Evolutionary conservation across 768 basidiomycete genomes (phyloP).

Genomic region (Leccinellum albellum): DNA sequence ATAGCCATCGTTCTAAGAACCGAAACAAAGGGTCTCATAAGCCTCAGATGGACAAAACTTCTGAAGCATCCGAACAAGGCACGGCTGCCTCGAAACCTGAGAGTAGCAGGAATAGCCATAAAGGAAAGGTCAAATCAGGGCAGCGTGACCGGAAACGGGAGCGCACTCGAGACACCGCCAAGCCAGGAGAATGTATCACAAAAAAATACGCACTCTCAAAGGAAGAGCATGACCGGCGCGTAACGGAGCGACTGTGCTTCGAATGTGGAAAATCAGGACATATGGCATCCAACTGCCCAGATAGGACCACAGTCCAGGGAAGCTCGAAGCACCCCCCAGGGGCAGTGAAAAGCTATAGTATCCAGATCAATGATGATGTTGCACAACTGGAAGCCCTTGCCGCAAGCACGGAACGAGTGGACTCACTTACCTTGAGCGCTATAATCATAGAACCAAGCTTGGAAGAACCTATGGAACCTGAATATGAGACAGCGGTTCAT

Average conservation of each 20-base stretch:
- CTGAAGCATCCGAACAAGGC: too few relatives aligned
- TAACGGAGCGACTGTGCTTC: background rate
- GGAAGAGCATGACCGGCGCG: background rate
- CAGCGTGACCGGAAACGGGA: background rate
- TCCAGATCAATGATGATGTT: background rate
- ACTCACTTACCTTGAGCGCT: background rate
- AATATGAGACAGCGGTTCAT: too few relatives aligned
- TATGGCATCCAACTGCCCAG: background rate
- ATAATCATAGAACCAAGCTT: too few relatives aligned
- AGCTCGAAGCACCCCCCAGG: background rate
- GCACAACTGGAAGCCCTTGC: background rate
- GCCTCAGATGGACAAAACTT: too few relatives aligned
- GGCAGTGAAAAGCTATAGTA: background rate
- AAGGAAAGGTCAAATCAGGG: too few relatives aligned
- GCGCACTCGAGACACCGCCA: background rate
- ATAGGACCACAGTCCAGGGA: background rate
- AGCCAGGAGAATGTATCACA: background rate
- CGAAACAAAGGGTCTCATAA: background rate
- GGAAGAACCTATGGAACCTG: too few relatives aligned
- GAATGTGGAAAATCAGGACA: background rate
- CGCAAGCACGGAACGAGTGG: background rate
- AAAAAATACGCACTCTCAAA: background rate
- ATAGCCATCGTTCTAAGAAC: background rate
- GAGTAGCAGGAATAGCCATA: too few relatives aligned
- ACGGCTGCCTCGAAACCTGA: too few relatives aligned